These are phyloP conservation scores for Lactarius trivialis DNA, from an alignment of 768 basidiomycete genomes.

Conservation along the genomic window DNA sequence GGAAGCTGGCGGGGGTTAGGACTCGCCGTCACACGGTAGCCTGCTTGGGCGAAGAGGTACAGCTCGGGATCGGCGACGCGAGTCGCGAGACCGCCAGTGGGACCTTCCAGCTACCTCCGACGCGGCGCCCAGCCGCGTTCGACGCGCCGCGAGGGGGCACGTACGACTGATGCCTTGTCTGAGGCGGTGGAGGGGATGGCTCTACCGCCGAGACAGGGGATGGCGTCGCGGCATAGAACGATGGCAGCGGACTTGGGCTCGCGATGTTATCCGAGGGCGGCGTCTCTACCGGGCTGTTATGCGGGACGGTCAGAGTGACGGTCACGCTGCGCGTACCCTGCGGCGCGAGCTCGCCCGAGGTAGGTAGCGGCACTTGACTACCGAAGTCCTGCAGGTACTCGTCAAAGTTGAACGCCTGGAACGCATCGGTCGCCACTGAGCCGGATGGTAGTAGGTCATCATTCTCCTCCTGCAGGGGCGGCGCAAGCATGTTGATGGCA, in stretches of 20 bases:
- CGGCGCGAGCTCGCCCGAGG: background rate
- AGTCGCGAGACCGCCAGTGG: conserved; percentile 3
- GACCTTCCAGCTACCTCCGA: conserved; percentile 19
- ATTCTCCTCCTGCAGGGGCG: background rate
- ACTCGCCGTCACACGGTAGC: background rate
- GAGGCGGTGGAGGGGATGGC: background rate
- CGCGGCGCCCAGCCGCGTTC: conserved; percentile 7
- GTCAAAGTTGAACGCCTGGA: conserved; percentile 10
- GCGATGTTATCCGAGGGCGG: background rate
- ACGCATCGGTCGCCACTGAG: background rate
- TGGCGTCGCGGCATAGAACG: conserved; percentile 1
- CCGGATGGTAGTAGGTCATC: background rate
- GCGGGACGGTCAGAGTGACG: background rate
- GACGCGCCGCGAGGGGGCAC: conserved; percentile 12
- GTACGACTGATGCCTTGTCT: background rate
- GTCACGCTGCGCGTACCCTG: background rate
- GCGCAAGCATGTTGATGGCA: background rate
- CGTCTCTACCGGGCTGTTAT: background rate
- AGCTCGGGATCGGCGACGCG: conserved; percentile 4
- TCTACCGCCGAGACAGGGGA: background rate
- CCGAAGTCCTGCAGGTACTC: conserved; percentile 12
- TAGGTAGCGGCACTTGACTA: background rate
- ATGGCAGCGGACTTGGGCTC: background rate
- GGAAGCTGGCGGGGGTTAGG: background rate
- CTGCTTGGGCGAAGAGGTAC: conserved; percentile 6